Percentiles rank a stretch among this genome's conserved stretches.
Evolutionary conservation across 495 filamentous ascomycete genomes (phyloP).

Genomic region (Aspergillus avenaceus): DNA sequence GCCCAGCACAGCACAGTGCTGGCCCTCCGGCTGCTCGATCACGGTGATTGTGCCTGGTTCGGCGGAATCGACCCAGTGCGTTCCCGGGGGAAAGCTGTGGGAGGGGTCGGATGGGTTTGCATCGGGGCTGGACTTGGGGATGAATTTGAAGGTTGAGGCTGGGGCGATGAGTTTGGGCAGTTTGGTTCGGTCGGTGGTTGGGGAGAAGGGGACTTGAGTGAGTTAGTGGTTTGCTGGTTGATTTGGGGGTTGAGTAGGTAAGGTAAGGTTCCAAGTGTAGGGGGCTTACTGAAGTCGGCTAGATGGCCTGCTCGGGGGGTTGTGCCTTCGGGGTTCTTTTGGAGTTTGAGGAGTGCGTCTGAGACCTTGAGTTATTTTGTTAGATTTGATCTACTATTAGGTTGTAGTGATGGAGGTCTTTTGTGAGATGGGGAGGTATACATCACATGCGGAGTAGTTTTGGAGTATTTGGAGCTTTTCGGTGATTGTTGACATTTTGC

Average conservation of each 20-base stretch:
- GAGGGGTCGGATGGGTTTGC: conserved; percentile 21
- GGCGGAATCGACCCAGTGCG: conserved; percentile 59
- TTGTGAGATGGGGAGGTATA: conserved; percentile 14
- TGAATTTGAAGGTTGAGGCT: conserved; percentile 61
- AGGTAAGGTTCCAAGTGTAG: conserved; percentile 1
- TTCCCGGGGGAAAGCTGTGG: conserved; percentile 36
- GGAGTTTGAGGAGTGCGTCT: conserved; percentile 59
- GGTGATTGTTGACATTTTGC: conserved; percentile 27
- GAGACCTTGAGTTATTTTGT: conserved; percentile 41
- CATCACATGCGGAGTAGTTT: conserved; percentile 49
- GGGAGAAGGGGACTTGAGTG: conserved; percentile 27
- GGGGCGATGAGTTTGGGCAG: conserved; percentile 48
- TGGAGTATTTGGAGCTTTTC: conserved; percentile 32
- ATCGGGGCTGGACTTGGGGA: conserved; percentile 38
- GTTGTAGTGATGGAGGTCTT: background rate
- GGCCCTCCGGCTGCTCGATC: conserved; percentile 53
- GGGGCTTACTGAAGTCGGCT: conserved; percentile 51
- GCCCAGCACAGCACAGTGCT: conserved; percentile 61
- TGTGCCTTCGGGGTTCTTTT: conserved; percentile 37
- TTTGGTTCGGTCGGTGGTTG: conserved; percentile 27
- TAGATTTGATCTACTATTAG: no score
- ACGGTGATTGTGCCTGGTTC: conserved; percentile 51
- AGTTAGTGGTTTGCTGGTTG: conserved; percentile 2
- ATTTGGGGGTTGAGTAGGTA: background rate
- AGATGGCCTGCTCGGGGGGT: conserved; percentile 51